Conservation (phyloP, 345 rosid genomes). For the Hypericum androsaemum region DNA sequence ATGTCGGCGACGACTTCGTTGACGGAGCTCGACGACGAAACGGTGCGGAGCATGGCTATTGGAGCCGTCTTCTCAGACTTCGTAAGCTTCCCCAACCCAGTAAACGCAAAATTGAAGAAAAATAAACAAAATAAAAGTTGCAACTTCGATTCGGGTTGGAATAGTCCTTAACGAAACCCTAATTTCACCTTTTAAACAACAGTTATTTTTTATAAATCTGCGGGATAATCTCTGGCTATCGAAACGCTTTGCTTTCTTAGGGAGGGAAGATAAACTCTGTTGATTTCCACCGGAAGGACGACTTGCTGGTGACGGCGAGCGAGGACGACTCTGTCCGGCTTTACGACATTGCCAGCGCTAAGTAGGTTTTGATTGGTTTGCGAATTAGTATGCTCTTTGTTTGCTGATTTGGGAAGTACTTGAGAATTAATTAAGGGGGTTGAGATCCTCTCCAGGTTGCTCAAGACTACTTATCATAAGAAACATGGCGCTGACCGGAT, state of each 20-base stretch:
- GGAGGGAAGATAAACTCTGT: conserved; percentile 79
- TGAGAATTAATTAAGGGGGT: neutral
- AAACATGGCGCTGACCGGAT: conserved; percentile 88
- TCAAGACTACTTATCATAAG: conserved; percentile 91
- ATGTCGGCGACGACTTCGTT: conserved; percentile 28
- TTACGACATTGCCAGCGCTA: conserved; percentile 81
- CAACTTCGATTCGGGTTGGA: no score
- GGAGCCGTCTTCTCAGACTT: conserved; percentile 95
- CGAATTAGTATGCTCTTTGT: neutral
- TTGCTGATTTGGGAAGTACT: neutral
- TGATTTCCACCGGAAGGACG: conserved; percentile 91
- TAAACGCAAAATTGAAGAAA: no score
- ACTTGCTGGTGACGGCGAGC: conserved; percentile 76
- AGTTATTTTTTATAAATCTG: no score
- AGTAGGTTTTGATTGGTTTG: conserved; percentile 33
- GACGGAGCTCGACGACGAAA: conserved; percentile 59
- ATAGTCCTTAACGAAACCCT: no score
- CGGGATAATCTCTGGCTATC: no score
- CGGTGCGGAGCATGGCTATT: conserved; percentile 70
- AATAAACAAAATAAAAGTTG: no score
- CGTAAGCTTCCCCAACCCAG: conserved; percentile 27
- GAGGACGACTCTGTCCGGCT: conserved; percentile 95
- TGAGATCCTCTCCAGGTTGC: conserved; percentile 43
- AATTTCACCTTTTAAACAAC: no score
- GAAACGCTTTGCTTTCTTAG: conserved; percentile 19